A percentile compares a stretch with the other conserved stretches of the same genome.
Conservation (phyloP, 225 moss, liverwort and hornwort genomes). For the Marchantia polymorpha region DNA sequence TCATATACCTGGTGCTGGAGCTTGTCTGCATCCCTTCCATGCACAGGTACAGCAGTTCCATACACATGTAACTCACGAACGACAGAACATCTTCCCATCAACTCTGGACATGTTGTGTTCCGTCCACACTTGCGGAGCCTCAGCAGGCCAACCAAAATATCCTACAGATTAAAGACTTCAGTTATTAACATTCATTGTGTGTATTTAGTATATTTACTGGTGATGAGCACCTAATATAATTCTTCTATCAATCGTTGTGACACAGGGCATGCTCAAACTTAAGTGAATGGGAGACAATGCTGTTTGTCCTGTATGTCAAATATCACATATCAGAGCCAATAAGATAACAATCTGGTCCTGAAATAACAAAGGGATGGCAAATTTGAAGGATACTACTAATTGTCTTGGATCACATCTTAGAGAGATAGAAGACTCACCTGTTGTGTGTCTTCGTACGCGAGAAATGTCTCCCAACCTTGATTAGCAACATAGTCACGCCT, state of each 20-base stretch:
- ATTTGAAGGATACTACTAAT: too few relatives aligned
- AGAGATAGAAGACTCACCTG: constrained; percentile 47
- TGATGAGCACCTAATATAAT: neutral
- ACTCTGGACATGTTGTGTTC: constrained; percentile 82
- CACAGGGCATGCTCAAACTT: too few relatives aligned
- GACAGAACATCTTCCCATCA: constrained; percentile 86
- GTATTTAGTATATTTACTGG: neutral
- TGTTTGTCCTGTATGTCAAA: too few relatives aligned
- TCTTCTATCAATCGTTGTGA: neutral
- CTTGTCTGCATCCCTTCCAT: constrained; percentile 90
- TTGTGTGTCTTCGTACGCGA: constrained; percentile 89
- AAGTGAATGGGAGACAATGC: too few relatives aligned
- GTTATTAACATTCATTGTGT: neutral
- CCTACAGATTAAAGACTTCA: constrained; percentile 35
- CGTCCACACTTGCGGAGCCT: constrained; percentile 87
- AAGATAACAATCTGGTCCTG: too few relatives aligned
- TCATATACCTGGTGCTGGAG: constrained; percentile 86
- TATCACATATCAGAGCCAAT: too few relatives aligned
- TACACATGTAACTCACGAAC: constrained; percentile 99
- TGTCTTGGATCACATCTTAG: too few relatives aligned
- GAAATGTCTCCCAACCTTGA: constrained; percentile 97
- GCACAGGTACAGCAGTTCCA: constrained; percentile 96
- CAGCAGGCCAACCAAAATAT: constrained; percentile 92
- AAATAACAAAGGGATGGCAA: too few relatives aligned
- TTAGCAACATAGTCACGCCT: constrained; percentile 98